Base-by-base conservation (phyloP, 768 basidiomycete species). In the Suillus plorans region DNA sequence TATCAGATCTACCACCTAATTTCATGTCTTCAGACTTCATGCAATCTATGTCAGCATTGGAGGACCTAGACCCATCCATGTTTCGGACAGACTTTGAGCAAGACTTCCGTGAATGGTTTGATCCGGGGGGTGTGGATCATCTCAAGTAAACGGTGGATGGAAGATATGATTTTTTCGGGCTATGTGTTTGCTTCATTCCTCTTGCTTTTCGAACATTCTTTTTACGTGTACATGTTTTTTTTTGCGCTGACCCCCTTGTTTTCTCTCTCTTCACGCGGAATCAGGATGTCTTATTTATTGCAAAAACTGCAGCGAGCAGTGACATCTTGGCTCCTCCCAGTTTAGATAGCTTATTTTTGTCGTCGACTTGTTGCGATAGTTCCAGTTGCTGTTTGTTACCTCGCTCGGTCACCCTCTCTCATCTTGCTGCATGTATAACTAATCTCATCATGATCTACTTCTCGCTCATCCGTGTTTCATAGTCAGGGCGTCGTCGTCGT, bases 81-180 rank as follows among this genome's bases (percentile, higher is more conserved):
- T 85, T 86, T 70, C 73, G 79, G 55, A 68, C 74, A n/a, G 80
- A 82, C 59, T 89, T 90, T 68, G 89, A 89, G 74, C 80, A 88
- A 70, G 89, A 90, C 69, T 91, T 91, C 75, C 86, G 87, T 63
- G 86, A 89, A 70, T 91, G 89, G 89, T 90, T 91, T 69, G 88
- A 86, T 71, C 83, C 82, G 7, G 84, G 87, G 36, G 75, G 76
- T 67, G 52, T 76, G 64, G 75, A 74, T 1, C 68, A 74, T 1
- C 68, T 76, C 62, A 76, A 74, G 68, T 73, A 60, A 45, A 57
- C 45, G 45, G 53, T 66, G 59, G 62, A 47, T 37, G 49, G 58
- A 63, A 58, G 31, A 37, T 65, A 49, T 45, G 37, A 39, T 59
- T 64, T 67, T 52, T 53, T 58, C 57, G 64, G 66, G 60, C n/a